Conservation (phyloP, 306 rosid genomes). For the Luffa aegyptiaca region DNA sequence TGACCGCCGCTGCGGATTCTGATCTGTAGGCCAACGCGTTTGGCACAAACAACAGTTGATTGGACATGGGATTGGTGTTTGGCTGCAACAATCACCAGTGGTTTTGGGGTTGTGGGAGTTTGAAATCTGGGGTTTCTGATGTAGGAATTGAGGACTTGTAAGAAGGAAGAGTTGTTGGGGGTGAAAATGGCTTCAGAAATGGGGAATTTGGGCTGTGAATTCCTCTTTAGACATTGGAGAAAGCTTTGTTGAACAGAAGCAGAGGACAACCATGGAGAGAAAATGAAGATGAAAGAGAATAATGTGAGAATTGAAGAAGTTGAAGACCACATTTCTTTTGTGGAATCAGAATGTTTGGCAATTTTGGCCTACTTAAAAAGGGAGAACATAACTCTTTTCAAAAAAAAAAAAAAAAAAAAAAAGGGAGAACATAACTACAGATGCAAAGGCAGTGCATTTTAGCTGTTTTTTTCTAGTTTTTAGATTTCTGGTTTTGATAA, state of each 20-base stretch:
- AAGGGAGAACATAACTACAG: not conserved
- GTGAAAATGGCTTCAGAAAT: constrained; percentile 12
- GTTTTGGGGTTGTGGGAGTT: constrained; percentile 18
- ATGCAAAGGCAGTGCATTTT: not conserved
- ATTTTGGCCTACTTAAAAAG: not conserved
- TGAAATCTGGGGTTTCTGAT: constrained; percentile 15
- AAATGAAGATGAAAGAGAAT: not conserved
- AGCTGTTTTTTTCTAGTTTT: not conserved
- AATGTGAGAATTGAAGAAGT: not conserved
- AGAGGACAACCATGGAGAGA: not conserved
- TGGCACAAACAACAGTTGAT: constrained; percentile 14
- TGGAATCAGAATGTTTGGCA: too few species aligned
- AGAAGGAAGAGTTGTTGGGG: constrained; percentile 10
- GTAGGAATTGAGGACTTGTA: constrained; percentile 2
- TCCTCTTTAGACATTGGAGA: not conserved
- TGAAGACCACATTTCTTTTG: not conserved
- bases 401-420: too few species aligned
- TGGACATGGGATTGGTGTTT: constrained; percentile 15
- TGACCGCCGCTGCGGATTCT: constrained; percentile 34
- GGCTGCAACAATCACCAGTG: constrained; percentile 12
- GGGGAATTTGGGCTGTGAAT: not conserved
- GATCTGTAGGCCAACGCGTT: constrained; percentile 3
- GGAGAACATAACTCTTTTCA: too few species aligned
- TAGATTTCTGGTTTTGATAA: too few species aligned
- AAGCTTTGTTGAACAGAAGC: not conserved